phyloP scores from a whole-genome alignment of 805 yeast species.

The Zygosaccharomyces rouxii region DNA sequence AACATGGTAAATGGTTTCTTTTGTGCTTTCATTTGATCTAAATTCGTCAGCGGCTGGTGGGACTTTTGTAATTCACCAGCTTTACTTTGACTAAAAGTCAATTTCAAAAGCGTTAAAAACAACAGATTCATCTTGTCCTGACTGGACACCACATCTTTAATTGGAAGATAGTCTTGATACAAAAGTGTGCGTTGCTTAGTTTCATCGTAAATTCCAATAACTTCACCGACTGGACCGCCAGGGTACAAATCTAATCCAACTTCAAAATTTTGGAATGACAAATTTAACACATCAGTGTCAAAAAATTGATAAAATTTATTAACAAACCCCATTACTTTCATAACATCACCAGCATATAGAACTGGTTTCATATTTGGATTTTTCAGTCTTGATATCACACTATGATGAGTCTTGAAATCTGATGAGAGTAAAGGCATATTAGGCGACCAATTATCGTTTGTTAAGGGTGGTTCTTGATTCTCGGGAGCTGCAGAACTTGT shows the following conservation, averaged over 20 bases:
- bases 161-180: conserved; percentile 17
- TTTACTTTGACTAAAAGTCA: conserved; percentile 20
- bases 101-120: conserved; percentile 24
- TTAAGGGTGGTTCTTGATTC: conserved; percentile 22
- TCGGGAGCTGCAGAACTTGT: conserved; percentile 9
- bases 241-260: conserved; percentile 29
- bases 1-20: conserved; percentile 24
- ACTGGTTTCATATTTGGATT: conserved; percentile 22
- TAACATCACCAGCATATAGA: conserved; percentile 29
- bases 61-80: conserved; percentile 15
- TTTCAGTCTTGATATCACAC: conserved; percentile 18
- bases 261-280: conserved; percentile 33
- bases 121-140: conserved; percentile 30
- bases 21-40: conserved; percentile 17
- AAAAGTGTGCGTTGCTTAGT: conserved; percentile 7
- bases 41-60: conserved; percentile 18
- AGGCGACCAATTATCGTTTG: conserved; percentile 28
- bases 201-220: conserved; percentile 14
- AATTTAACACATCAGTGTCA: conserved; percentile 20
- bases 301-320: conserved; percentile 28
- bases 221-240: conserved; percentile 14
- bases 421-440: conserved; percentile 23
- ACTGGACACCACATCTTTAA: conserved; percentile 18
- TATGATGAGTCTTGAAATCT: conserved; percentile 19
- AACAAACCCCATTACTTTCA: conserved; percentile 31